These are phyloP conservation scores for Metarhizium robertsii DNA, from an alignment of 2,329 filamentous ascomycete species.

Conservation along the genomic window DNA sequence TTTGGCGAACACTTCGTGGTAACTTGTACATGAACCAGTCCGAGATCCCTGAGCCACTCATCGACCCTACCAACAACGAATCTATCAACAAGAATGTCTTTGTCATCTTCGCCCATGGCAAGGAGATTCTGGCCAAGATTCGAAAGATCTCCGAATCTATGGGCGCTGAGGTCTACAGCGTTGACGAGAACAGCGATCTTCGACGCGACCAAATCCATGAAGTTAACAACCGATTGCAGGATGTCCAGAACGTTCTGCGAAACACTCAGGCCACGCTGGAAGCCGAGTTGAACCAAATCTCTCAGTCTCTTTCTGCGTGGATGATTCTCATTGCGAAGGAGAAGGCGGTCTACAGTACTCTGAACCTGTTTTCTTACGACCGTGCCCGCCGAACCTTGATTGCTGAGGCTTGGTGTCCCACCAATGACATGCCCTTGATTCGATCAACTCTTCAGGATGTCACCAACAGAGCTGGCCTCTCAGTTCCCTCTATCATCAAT, in stretches of 20 bases:
- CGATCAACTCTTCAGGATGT: slow-evolving; percentile 93
- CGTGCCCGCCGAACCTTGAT: slow-evolving; percentile 92
- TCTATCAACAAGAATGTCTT: slow-evolving; percentile 95
- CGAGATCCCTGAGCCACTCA: slow-evolving; percentile 87
- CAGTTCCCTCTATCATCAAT: slow-evolving; percentile 98
- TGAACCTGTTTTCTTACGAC: slow-evolving; percentile 96
- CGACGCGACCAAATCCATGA: slow-evolving; percentile 94
- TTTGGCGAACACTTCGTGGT: slow-evolving; percentile 93
- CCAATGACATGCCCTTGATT: slow-evolving; percentile 79
- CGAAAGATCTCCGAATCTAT: slow-evolving; percentile 98
- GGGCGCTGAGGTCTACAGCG: slow-evolving; percentile 89
- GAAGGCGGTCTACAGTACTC: slow-evolving; percentile 91
- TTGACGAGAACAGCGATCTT: slow-evolving; percentile 95
- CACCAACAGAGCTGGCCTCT: slow-evolving; percentile 87
- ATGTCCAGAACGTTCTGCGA: slow-evolving; percentile 82
- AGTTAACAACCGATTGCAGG: slow-evolving; percentile 85
- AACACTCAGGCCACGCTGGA: slow-evolving; percentile 94
- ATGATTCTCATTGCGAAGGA: slow-evolving; percentile 98
- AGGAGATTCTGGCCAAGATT: slow-evolving; percentile 97
- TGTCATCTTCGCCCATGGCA: slow-evolving; percentile 97
- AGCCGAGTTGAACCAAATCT: slow-evolving; percentile 88
- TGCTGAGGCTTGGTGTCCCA: slow-evolving; percentile 95
- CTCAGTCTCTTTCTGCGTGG: slow-evolving; percentile 87
- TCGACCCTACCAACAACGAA: slow-evolving; percentile 90
- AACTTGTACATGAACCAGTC: slow-evolving; percentile 99